Base-by-base conservation (phyloP, 1,284 basidiomycete genomes). In the Afroboletus lepidellus region DNA sequence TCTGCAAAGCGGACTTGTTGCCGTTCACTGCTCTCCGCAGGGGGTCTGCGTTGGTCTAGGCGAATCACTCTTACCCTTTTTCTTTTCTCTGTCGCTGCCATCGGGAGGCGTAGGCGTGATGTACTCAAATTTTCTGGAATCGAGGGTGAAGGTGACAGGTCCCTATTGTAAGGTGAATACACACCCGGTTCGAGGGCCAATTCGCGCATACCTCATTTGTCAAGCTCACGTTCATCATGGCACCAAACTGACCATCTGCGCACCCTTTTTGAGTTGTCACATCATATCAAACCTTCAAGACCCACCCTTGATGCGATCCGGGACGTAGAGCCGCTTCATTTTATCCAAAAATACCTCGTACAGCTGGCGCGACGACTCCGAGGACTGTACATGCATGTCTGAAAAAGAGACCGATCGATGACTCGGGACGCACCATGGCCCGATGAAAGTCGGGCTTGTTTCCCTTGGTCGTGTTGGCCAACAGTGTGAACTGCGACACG, bases 401-500 rank as follows among this genome's bases (percentile, higher is more conserved):
- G 33, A 15, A 21, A 24, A 16, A 33, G 33, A 48, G 8, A 25
- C 20, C 11, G 15, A 46, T 3, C 21, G 9, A 15, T 24, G 21
- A 23, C 11, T 21, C 36, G 36, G 11, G 16, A 16, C 20, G 41
- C 18, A 90, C 92, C 92, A 95, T 94, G 5, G 92, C 91, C 47
- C 79, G 80, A 71, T 95, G 93, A 67, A 95, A 96, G 69, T 95
- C 93, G 34, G 88, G 93, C 64, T 94, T 93, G 61, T 79, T 85
- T 20, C 92, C 92, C 70, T 94, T 94, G 53, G 78, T 75, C 8
- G 92, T 94, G 58, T 87, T 87, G n/a, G 92, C 93, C 62, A 93
- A 74, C 16, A 96, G 77, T 0, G 93, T 96, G 69, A 96, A 96
- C 61, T 96, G 93, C 1, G 92, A 94, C 15, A 94, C 90, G 60